phyloP scores from a whole-genome alignment of 1,139 yeast genomes.

The Debaryomycetaceae sp. region DNA sequence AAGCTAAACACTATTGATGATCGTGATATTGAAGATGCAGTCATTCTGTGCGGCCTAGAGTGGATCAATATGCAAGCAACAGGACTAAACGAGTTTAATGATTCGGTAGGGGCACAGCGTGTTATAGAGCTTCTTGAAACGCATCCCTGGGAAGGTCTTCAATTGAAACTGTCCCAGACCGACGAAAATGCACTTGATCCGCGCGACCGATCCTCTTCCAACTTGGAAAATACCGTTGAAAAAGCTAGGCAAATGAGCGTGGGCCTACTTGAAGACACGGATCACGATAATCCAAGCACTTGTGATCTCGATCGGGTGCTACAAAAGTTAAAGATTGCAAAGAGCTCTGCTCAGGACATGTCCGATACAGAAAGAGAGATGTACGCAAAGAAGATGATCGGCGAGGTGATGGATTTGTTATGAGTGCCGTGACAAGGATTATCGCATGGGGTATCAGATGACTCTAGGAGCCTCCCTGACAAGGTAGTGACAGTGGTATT shows the following conservation, averaged over 20 bases:
- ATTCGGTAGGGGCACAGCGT: constrained; percentile 13
- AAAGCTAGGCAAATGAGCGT: constrained; percentile 18
- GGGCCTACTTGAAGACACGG: constrained; percentile 12
- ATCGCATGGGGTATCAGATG: too few species aligned
- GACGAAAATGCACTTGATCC: not conserved
- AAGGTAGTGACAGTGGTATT: too few species aligned
- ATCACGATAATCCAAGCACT: constrained; percentile 3
- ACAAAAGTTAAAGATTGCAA: constrained; percentile 21
- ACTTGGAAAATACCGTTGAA: constrained; percentile 2
- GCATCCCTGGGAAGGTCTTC: constrained; percentile 28
- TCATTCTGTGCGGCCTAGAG: constrained; percentile 21
- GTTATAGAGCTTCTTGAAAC: constrained; percentile 25
- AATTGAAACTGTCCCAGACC: constrained; percentile 9
- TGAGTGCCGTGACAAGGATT: too few species aligned
- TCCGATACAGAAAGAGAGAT: constrained; percentile 14
- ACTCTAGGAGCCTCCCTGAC: too few species aligned
- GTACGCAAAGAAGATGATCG: constrained; percentile 24
- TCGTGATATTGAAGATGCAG: constrained; percentile 21
- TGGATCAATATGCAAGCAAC: constrained; percentile 13
- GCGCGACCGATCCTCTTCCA: not conserved
- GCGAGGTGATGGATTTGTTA: constrained; percentile 28
- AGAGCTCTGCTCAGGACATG: constrained; percentile 14
- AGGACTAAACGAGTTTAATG: constrained; percentile 9
- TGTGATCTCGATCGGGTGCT: constrained; percentile 19
- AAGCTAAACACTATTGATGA: too few species aligned